Conservation (phyloP, 345 rosid species). For the Microcos paniculata region DNA sequence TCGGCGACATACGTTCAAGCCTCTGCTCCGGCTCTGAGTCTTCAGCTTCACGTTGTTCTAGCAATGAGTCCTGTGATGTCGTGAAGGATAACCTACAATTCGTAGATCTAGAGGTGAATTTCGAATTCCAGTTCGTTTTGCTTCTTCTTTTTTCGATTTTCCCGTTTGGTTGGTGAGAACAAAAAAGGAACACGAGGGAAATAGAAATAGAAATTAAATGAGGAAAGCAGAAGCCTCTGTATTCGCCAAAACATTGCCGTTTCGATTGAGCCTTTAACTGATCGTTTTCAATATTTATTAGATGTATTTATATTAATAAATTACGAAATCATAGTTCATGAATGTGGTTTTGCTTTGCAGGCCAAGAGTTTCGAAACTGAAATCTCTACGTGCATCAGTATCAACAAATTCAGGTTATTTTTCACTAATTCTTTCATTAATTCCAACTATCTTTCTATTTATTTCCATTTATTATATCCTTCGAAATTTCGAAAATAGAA, state of each 20-base stretch:
- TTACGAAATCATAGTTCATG: conserved; percentile 5
- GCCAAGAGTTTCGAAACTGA: conserved; percentile 46
- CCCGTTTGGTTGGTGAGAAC: conserved; percentile 19
- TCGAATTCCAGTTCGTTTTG: not conserved
- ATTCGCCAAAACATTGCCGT: not conserved
- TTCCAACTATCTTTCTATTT: not conserved
- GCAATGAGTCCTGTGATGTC: conserved; percentile 35
- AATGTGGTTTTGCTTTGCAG: conserved; percentile 30
- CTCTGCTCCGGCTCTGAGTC: conserved; percentile 22
- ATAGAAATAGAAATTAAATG: not conserved
- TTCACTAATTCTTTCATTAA: conserved; percentile 7
- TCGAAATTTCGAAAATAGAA: not conserved
- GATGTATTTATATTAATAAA: not conserved
- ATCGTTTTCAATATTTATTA: not conserved
- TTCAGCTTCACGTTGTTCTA: conserved; percentile 29
- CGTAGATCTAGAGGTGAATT: conserved; percentile 61
- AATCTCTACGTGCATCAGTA: conserved; percentile 35
- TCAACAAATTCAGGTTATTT: conserved; percentile 47
- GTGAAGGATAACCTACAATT: conserved; percentile 28
- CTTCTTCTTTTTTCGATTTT: not conserved
- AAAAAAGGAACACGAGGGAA: not conserved
- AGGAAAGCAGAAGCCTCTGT: not conserved
- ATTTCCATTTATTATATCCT: not conserved
- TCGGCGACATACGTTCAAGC: conserved; percentile 24
- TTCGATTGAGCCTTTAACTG: conserved; percentile 1